Conservation (phyloP, 768 basidiomycete species). For the Nevesoporus exiguus region DNA sequence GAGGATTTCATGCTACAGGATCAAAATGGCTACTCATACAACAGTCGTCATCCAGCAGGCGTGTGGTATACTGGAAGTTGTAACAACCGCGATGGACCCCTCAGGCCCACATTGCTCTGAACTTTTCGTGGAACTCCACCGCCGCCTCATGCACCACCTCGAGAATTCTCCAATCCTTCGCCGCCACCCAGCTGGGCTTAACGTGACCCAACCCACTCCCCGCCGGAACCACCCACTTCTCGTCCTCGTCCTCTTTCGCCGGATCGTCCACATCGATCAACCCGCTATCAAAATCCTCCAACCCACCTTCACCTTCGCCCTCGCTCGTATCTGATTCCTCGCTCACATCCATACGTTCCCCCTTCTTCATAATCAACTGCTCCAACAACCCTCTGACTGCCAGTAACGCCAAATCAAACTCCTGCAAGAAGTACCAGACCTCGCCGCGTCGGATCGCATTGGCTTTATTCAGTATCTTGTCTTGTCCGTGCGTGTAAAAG, state of each 20-base stretch:
- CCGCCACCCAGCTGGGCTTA: conserved; percentile 38
- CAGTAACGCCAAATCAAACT: conserved; percentile 50
- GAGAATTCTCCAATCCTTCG: conserved; percentile 55
- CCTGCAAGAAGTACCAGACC: conserved; percentile 60
- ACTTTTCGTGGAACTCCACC: conserved; percentile 56
- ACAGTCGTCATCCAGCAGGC: neutral
- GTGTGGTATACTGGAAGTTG: too few species aligned
- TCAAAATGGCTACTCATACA: neutral
- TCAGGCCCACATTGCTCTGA: conserved; percentile 60
- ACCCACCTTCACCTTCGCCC: conserved; percentile 11
- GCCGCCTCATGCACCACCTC: conserved; percentile 42
- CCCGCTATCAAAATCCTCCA: conserved; percentile 32
- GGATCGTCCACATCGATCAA: conserved; percentile 29
- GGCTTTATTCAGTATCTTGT: conserved; percentile 41
- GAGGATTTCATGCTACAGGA: neutral
- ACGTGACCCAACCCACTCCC: conserved; percentile 5
- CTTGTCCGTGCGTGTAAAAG: conserved; percentile 66
- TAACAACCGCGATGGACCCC: too few species aligned
- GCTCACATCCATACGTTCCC: conserved; percentile 6
- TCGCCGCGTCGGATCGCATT: conserved; percentile 60
- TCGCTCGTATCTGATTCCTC: conserved; percentile 18
- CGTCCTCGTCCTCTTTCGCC: conserved; percentile 24
- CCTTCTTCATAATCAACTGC: conserved; percentile 38
- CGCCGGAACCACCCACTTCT: neutral
- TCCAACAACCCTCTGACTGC: conserved; percentile 49